A percentile compares a stretch with the other conserved stretches of the same genome.
These are phyloP conservation scores for Backusella tarrabulga DNA, from an alignment of 192 early-diverging fungal genomes.

Conservation along the genomic window DNA sequence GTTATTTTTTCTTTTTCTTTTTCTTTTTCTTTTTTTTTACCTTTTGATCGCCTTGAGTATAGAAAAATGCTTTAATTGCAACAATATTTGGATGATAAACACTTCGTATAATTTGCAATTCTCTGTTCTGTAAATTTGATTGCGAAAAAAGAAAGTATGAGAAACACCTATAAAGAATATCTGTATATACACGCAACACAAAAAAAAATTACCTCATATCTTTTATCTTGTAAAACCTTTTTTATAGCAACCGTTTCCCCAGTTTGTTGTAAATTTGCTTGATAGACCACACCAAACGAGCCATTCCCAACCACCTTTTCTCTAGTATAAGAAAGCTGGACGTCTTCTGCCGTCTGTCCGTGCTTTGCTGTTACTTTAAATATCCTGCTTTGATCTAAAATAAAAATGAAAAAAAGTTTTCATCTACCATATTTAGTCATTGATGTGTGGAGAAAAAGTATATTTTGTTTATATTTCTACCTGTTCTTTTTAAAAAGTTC, in stretches of 20 bases:
- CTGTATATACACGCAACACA: not conserved
- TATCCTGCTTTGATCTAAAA: conserved; percentile 27
- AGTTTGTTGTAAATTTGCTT: conserved; percentile 82
- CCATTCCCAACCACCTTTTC: conserved; percentile 94
- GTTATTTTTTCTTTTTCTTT: conserved; percentile 4
- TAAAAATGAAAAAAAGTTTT: not conserved
- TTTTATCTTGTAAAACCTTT: conserved; percentile 94
- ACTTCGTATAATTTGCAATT: conserved; percentile 87
- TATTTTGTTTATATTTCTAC: not conserved
- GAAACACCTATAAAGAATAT: not conserved
- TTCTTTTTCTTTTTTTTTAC: conserved; percentile 35
- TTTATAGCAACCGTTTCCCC: conserved; percentile 88
- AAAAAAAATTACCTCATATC: conserved; percentile 80
- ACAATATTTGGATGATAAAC: conserved; percentile 92
- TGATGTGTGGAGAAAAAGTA: not conserved
- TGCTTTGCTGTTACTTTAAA: conserved; percentile 79
- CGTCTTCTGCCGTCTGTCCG: conserved; percentile 78
- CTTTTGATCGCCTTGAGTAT: conserved; percentile 86
- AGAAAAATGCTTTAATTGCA: conserved; percentile 88
- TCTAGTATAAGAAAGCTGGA: conserved; percentile 85
- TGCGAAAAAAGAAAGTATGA: not conserved
- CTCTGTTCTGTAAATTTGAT: conserved; percentile 61
- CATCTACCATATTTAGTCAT: not conserved
- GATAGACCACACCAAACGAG: conserved; percentile 96
- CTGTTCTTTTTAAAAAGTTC: not conserved